Evolutionary conservation across 768 basidiomycete genomes (phyloP), one percentile per base, ranked within the genome.

Genomic region (Boletus coccyginus): DNA sequence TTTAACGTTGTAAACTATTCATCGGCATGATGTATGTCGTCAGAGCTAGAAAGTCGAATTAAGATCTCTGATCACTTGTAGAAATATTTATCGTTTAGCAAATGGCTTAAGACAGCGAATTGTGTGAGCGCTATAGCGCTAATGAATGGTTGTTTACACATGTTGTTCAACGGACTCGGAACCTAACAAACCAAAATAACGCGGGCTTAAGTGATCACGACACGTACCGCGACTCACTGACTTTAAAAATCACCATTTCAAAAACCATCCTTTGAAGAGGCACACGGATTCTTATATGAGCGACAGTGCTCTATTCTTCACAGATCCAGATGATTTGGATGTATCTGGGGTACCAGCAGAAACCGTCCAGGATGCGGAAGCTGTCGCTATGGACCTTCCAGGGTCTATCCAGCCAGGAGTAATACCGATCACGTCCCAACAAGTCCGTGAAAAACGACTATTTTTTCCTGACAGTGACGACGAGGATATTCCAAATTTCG

Each of bases 321-420:
- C 82, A 38, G 78, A 77, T 36, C 82, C 85, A 16, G 75, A 75
- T 36, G 84, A 82, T 53, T 77, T 83, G 45, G 75, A 74, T 9
- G 74, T 74, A 19, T 46, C 55, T 38, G 32, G 24, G 32, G 47
- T 35, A 27, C 31, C 5, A 14, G 31, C 42, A 24, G 51, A 47
- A 43, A 39, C 40, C 5, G n/a, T 1, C 52, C 35, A 29, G 5
- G 19, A 63, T 60, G 59, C 60, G 51, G 53, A 54, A n/a, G 47
- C 35, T 32, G 53, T 43, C 48, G 6, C 24, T 12, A 29, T 24
- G 13, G 55, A 50, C 24, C n/a, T 41, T 46, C 19, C 38, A 55
- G 33, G 17, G 6, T 35, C 43, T 14, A 24, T 48, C 3, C 57
- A 46, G 29, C 47, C 52, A 10, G 59, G 56, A 39, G 31, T 19